Conservation (phyloP, 192 early-diverging fungal species). For the Mortierella hygrophila region DNA sequence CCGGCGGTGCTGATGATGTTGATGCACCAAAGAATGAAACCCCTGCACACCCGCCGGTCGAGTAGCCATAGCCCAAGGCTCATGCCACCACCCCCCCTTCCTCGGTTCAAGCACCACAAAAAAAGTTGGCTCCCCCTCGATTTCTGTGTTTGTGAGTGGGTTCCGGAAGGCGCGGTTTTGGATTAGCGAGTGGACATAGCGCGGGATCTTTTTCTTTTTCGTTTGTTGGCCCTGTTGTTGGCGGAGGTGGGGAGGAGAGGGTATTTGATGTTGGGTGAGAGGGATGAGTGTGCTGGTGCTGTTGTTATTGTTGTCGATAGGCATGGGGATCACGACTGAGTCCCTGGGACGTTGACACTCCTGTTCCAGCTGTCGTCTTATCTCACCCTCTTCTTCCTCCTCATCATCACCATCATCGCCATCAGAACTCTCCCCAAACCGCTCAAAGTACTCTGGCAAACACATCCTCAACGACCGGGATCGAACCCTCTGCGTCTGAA, state of each 20-base stretch:
- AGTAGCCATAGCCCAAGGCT: slow-evolving; percentile 41
- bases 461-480: slow-evolving; percentile 17
- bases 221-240: neutral
- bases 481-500: slow-evolving; percentile 43
- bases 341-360: neutral
- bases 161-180: slow-evolving; percentile 41
- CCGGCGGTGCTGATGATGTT: neutral
- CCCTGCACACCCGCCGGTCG: neutral
- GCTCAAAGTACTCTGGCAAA: slow-evolving; percentile 43
- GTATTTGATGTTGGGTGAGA: neutral
- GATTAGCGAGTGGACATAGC: slow-evolving; percentile 40
- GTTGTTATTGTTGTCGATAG: neutral
- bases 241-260: neutral
- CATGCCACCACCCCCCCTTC: slow-evolving; percentile 49
- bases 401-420: neutral
- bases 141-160: slow-evolving; percentile 45
- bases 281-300: neutral
- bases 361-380: neutral
- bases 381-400: neutral
- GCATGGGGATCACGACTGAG: slow-evolving; percentile 12
- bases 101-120: slow-evolving; percentile 36
- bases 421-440: neutral
- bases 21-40: neutral
- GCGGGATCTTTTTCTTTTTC: slow-evolving; percentile 15
- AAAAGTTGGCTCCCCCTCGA: slow-evolving; percentile 45